phyloP scores from a whole-genome alignment of 1,284 basidiomycete genomes.

The Ustilago crameri region DNA sequence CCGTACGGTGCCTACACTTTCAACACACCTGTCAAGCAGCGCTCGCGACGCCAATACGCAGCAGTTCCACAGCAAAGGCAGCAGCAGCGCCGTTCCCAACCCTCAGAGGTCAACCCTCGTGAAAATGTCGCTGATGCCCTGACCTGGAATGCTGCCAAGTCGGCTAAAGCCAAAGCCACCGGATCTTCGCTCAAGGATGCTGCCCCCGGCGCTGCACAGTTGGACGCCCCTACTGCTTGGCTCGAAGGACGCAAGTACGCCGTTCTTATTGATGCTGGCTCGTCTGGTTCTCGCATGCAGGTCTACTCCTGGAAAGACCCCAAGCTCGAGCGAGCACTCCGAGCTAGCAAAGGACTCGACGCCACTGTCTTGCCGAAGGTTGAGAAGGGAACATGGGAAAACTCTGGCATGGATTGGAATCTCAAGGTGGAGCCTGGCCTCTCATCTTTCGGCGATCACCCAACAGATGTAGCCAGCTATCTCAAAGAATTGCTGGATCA shows the following conservation, averaged over 20 bases:
- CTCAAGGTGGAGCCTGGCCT: constrained; percentile 95
- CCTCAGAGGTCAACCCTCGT: constrained; percentile 4
- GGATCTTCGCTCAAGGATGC: constrained; percentile 46
- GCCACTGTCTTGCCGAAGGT: constrained; percentile 77
- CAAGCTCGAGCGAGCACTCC: constrained; percentile 70
- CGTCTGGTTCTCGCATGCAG: constrained; percentile 92
- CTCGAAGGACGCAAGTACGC: constrained; percentile 74
- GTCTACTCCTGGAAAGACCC: constrained; percentile 97
- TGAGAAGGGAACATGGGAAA: constrained; percentile 87
- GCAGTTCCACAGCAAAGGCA: constrained; percentile 2
- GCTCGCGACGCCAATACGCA: constrained; percentile 12
- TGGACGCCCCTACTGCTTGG: constrained; percentile 43
- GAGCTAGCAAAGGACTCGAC: constrained; percentile 54
- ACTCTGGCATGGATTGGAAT: constrained; percentile 77
- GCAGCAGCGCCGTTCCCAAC: constrained; percentile 14
- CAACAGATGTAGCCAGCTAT: constrained; percentile 79
- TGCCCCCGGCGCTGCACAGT: constrained; percentile 40
- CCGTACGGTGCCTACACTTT: constrained; percentile 45
- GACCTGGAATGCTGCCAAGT: constrained; percentile 52
- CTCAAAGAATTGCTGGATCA: constrained; percentile 84
- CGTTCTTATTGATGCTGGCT: constrained; percentile 96
- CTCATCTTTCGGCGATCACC: constrained; percentile 80
- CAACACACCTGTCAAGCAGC: constrained; percentile 37
- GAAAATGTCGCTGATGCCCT: constrained; percentile 43
- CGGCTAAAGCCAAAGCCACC: constrained; percentile 25